A percentile compares a stretch with the other conserved stretches of the same genome.
These are phyloP conservation scores for Populus nigra DNA, from an alignment of 345 rosid species.

Conservation along the genomic window DNA sequence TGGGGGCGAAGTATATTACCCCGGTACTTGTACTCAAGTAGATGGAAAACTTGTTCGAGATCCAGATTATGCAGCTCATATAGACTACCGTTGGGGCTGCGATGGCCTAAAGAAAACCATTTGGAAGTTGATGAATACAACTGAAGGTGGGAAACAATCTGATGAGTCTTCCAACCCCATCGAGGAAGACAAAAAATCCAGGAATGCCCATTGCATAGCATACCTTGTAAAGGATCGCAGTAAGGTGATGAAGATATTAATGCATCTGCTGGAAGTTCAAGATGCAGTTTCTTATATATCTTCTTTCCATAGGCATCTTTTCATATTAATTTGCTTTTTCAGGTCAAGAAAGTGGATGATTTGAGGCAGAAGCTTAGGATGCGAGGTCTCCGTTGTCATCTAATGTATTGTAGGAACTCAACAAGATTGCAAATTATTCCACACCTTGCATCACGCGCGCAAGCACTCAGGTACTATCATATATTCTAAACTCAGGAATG, in stretches of 20 bases:
- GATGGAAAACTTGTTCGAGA: conserved; percentile 73
- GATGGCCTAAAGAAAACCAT: conserved; percentile 89
- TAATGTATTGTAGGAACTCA: conserved; percentile 85
- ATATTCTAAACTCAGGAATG: background rate
- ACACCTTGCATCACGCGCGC: conserved; percentile 91
- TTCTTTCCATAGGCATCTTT: background rate
- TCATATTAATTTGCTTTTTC: conserved; percentile 28
- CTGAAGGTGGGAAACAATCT: conserved; percentile 50
- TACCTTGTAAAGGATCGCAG: conserved; percentile 60
- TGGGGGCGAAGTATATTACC: conserved; percentile 89
- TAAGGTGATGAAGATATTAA: conserved; percentile 41
- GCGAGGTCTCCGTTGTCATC: conserved; percentile 96
- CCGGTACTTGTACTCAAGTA: conserved; percentile 55
- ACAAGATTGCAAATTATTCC: conserved; percentile 79
- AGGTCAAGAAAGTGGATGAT: conserved; percentile 77
- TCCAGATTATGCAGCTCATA: conserved; percentile 83
- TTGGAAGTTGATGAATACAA: conserved; percentile 71
- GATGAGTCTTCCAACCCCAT: conserved; percentile 42
- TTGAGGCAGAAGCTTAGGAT: conserved; percentile 90
- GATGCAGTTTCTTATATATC: background rate
- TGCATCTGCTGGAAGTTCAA: background rate
- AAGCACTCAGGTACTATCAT: conserved; percentile 70
- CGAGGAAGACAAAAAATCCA: conserved; percentile 58
- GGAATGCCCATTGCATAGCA: conserved; percentile 70
- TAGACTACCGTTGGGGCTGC: conserved; percentile 85